Conservation (phyloP, 2,329 filamentous ascomycete species). For the Lasiodiplodia sp. region DNA sequence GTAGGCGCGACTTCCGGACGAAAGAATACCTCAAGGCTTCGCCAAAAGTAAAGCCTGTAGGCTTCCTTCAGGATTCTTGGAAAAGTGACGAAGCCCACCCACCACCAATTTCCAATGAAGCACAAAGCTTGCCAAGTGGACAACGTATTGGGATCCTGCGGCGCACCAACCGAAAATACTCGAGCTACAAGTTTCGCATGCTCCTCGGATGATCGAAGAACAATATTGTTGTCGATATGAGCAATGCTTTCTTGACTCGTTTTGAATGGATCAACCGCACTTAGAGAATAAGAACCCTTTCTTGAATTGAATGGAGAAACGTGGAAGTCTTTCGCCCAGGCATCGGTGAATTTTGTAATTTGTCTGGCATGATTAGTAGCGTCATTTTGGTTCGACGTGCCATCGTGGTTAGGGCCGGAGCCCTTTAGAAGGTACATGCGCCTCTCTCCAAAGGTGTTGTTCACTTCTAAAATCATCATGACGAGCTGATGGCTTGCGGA, state of each 20-base stretch:
- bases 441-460: constrained; percentile 78
- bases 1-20: constrained; percentile 67
- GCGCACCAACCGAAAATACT: constrained; percentile 61
- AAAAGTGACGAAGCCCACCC: constrained; percentile 71
- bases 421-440: constrained; percentile 68
- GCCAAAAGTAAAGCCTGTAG: constrained; percentile 61
- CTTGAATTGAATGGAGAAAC: constrained; percentile 75
- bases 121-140: constrained; percentile 49
- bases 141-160: constrained; percentile 60
- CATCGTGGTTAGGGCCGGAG: neutral
- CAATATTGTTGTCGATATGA: constrained; percentile 66
- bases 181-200: constrained; percentile 68
- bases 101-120: constrained; percentile 68
- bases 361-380: neutral
- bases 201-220: constrained; percentile 65
- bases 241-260: constrained; percentile 38
- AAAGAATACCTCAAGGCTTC: constrained; percentile 69
- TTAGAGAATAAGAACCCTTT: constrained; percentile 56
- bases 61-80: constrained; percentile 71
- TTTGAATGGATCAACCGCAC: constrained; percentile 54
- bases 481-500: constrained; percentile 62
- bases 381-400: neutral
- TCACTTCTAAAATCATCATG: constrained; percentile 75
- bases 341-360: constrained; percentile 52
- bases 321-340: constrained; percentile 76